Conservation (phyloP, 2,329 filamentous ascomycete species). For the Arthrobotrys musiformis region DNA sequence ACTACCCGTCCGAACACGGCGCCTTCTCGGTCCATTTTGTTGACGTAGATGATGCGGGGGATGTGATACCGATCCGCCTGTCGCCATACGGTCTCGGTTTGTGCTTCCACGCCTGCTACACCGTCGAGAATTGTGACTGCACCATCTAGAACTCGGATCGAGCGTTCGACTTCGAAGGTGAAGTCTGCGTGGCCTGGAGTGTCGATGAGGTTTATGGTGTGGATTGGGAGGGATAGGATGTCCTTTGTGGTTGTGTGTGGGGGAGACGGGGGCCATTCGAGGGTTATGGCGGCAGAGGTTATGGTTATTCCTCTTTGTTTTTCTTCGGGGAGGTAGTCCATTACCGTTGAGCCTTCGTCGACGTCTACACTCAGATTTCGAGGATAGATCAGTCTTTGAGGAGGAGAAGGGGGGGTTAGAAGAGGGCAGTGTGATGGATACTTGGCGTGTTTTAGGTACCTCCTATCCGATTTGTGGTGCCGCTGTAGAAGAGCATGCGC, state of each 20-base stretch:
- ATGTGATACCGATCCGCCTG: slow-evolving; percentile 99
- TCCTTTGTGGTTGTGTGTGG: slow-evolving; percentile 84
- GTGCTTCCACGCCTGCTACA: slow-evolving; percentile 84
- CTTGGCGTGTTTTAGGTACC: slow-evolving; percentile 42
- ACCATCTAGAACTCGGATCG: slow-evolving; percentile 91
- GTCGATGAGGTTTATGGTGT: slow-evolving; percentile 98
- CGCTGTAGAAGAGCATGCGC: slow-evolving; percentile 97
- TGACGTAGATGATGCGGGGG: slow-evolving; percentile 93
- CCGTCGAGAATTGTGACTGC: slow-evolving; percentile 98
- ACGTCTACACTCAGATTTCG: slow-evolving; percentile 70
- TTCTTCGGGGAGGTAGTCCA: slow-evolving; percentile 99
- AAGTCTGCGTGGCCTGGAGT: slow-evolving; percentile 99
- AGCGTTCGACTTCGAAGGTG: slow-evolving; percentile 97
- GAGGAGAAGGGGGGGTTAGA: no score
- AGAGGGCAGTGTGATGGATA: slow-evolving; percentile 24
- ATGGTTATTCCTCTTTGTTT: slow-evolving; percentile 99
- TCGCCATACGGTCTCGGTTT: slow-evolving; percentile 98
- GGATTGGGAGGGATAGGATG: slow-evolving; percentile 63
- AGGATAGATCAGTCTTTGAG: slow-evolving; percentile 63
- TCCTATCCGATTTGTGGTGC: slow-evolving; percentile 72
- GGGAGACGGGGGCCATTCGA: slow-evolving; percentile 87
- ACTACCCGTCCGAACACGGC: slow-evolving; percentile 95
- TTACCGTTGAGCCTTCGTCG: slow-evolving; percentile 95
- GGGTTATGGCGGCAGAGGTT: slow-evolving; percentile 96
- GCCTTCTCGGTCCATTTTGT: slow-evolving; percentile 99